These are phyloP conservation scores for Trapa incisa DNA, from an alignment of 345 rosid genomes.

Conservation along the genomic window DNA sequence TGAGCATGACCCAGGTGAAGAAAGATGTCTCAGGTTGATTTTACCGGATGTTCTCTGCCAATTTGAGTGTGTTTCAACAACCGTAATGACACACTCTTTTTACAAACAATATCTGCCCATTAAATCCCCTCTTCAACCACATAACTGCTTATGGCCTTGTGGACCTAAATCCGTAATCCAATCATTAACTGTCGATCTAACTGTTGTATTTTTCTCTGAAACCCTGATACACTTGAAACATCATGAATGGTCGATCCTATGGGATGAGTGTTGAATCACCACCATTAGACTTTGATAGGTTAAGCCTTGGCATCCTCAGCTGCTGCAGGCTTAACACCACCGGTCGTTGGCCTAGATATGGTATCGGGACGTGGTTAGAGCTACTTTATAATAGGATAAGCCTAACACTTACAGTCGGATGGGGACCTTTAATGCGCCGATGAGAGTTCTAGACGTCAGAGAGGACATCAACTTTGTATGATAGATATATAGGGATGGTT, in stretches of 20 bases:
- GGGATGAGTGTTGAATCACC: not conserved
- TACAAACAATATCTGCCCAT: not conserved
- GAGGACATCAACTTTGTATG: slow-evolving; percentile 23
- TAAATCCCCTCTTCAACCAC: not conserved
- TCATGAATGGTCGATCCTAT: slow-evolving; percentile 10
- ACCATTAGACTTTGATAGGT: not conserved
- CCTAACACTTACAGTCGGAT: slow-evolving; percentile 72
- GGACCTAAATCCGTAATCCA: no score
- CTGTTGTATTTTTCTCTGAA: not conserved
- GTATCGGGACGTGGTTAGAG: slow-evolving; percentile 2
- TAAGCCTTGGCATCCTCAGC: slow-evolving; percentile 31
- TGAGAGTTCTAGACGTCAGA: slow-evolving; percentile 94
- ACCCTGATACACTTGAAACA: no score
- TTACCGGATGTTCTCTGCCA: no score
- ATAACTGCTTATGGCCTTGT: no score
- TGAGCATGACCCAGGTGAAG: no score
- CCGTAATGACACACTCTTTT: not conserved
- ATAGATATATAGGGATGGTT: no score
- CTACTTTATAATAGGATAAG: not conserved
- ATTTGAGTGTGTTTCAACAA: no score
- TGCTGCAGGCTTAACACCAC: slow-evolving; percentile 65
- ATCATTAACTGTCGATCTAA: no score
- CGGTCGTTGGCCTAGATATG: slow-evolving; percentile 82
- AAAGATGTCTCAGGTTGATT: no score
- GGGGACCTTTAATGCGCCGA: slow-evolving; percentile 80